Evolutionary conservation across 2,329 filamentous ascomycete genomes (phyloP), one percentile per base, ranked within the genome.

Genomic region (Neophaeococcomyces mojaviensis): DNA sequence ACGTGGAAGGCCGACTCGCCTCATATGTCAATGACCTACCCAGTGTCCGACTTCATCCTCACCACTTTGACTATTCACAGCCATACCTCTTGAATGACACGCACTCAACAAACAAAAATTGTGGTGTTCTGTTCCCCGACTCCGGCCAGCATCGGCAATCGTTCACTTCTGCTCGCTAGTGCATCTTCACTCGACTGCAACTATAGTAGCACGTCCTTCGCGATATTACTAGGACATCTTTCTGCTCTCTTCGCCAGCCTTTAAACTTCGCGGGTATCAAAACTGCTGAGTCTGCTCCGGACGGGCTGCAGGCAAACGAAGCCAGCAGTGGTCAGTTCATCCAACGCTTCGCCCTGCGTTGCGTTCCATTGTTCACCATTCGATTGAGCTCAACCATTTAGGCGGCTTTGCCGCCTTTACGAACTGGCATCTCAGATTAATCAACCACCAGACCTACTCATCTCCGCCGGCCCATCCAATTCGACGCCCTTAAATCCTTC

Each of bases 361-460:
- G 41, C 33, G 24, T 39, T 20, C 13, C 10, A 24, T 13, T 33
- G 32, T n/a, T 37, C 20, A 33, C 18, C 41, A 28, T 44, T 33
- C 5, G 30, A 36, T 44, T 44, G 26, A 41, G 30, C 20, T 41
- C 15, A 37, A 49, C 49, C 50, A 53, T 42, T 47, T 34, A 22
- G 54, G 60, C 58, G 71, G 66, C 67, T 62, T 51, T 68, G 68
- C 74, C 71, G 69, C 70, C 68, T 67, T 66, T 69, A 79, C 80
- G 82, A 80, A 76, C 82, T 86, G 83, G 83, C 82, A 76, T 76
- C 84, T 78, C 76, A 79, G 72, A 71, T 36, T 5, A 18, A 62
- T 64, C 70, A 76, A 68, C 70, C 68, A 64, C 66, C 69, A 64
- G 65, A 68, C 75, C 77, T 75, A 75, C 71, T 74, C 78, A 72